Evolutionary conservation across 129 eudicot species (phyloP), one percentile per base, ranked within the genome.

Genomic region (Kitagawia praeruptora): DNA sequence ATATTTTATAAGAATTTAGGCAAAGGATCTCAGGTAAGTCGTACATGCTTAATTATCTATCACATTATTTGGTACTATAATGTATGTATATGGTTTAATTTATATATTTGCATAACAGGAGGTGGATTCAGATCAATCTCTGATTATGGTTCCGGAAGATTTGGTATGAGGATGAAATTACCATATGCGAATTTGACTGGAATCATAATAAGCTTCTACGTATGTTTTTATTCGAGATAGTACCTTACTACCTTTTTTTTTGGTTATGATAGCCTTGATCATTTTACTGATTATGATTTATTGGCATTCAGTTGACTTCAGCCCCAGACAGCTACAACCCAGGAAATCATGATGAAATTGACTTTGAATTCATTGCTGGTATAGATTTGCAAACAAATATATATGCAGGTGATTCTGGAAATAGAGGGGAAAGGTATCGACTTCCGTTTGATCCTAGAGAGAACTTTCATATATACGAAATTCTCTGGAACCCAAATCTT

Each of bases 391-490:
- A 40, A 2, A 82, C 85, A 4, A 82, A 82, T 70, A 49, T 82
- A 12, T 77, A 70, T 53, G 81, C 78, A 34, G 46, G 75, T 51
- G 85, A 77, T 51, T 31, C 18, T 0, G 85, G 81, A 16, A 4
- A 11, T 14, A 82, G 85, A 39, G 81, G 71, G 18, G 70, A 77
- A 77, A 5, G 1, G 6, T 77, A 76, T 53, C 76, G 9, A 1
- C 81, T 82, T 6, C 70, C 78, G 77, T 82, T 82, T 53, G 85
- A 82, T 54, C 85, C 85, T 16, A 16, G 78, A 2, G 3, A 49
- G 31, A 75, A 82, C 73, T 82, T 77, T 21, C 85, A 82, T 70
- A 31, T n/a, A 9, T 82, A 82, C n/a, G 47, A 37, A 23, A 4
- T 82, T 53, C 37, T 69, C 0, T 82, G 81, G 81, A 82, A 70